Evolutionary conservation across 306 rosid genomes (phyloP).

Genomic region (Gastrolobium bilobum): DNA sequence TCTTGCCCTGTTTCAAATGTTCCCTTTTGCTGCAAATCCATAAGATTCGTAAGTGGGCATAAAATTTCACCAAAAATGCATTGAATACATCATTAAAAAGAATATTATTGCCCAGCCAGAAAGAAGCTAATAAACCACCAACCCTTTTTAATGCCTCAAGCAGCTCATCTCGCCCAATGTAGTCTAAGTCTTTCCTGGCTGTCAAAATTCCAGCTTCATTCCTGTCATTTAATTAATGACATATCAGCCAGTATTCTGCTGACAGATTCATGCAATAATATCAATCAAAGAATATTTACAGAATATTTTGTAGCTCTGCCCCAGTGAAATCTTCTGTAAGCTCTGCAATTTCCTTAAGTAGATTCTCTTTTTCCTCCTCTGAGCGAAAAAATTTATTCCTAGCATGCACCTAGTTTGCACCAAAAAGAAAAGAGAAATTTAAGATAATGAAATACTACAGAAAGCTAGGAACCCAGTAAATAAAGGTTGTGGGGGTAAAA

Average conservation of each 20-base stretch:
- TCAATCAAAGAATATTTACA: conserved; percentile 62
- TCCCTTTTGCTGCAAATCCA: conserved; percentile 91
- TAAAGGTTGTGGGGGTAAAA: conserved; percentile 29
- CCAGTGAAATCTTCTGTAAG: conserved; percentile 96
- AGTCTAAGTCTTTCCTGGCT: conserved; percentile 94
- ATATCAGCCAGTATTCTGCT: conserved; percentile 43
- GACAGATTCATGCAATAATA: conserved; percentile 40
- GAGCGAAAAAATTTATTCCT: conserved; percentile 88
- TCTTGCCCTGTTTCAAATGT: conserved; percentile 99
- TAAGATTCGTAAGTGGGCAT: conserved; percentile 42
- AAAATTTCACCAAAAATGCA: conserved; percentile 7
- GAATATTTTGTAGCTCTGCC: conserved; percentile 96
- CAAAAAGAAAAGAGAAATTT: conserved; percentile 11
- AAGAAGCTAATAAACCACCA: conserved; percentile 46
- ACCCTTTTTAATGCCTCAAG: conserved; percentile 98
- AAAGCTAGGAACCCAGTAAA: conserved; percentile 34
- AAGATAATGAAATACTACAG: conserved; percentile 34
- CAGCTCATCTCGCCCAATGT: conserved; percentile 88
- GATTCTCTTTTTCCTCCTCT: conserved; percentile 78
- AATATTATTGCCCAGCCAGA: conserved; percentile 46
- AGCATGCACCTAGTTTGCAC: conserved; percentile 86
- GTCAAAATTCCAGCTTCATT: conserved; percentile 99
- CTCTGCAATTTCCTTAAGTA: conserved; percentile 88
- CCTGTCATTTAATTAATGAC: conserved; percentile 65
- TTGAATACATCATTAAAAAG: conserved; percentile 26